phyloP scores from a whole-genome alignment of 108 stramenopile genomes.

The Cyclotella choctawhatcheeana region DNA sequence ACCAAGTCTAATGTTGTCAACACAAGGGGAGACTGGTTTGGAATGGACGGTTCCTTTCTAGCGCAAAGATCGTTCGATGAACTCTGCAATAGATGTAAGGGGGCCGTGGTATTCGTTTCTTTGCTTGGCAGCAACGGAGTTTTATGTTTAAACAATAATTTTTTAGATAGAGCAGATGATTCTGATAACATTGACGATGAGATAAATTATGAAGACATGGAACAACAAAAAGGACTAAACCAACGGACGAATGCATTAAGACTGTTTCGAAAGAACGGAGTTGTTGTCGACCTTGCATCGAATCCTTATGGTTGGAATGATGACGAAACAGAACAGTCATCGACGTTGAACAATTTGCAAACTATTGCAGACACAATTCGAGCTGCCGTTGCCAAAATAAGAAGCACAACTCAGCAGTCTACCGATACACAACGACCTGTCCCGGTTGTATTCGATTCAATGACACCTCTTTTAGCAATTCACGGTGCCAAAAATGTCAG shows the following conservation, averaged over 20 bases:
- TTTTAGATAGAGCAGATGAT: conserved; percentile 1
- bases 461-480: conserved; percentile 30
- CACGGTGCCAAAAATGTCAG: conserved; percentile 38
- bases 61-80: conserved; percentile 29
- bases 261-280: conserved; percentile 24
- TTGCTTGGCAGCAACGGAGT: conserved; percentile 21
- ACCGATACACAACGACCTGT: conserved; percentile 15
- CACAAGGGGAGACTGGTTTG: conserved; percentile 14
- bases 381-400: conserved; percentile 21
- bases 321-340: not conserved
- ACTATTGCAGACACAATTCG: conserved; percentile 30
- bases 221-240: too few relatives aligned
- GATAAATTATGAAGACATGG: not conserved
- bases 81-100: conserved; percentile 34
- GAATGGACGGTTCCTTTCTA: conserved; percentile 36
- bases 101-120: conserved; percentile 36
- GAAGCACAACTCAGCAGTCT: not conserved
- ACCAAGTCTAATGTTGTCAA: not conserved
- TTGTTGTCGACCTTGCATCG: conserved; percentile 34
- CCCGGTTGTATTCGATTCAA: conserved; percentile 40
- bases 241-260: conserved; percentile 3
- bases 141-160: not conserved
- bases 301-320: conserved; percentile 48
- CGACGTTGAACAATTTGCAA: conserved; percentile 27
- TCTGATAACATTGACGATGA: not conserved